Percentiles rank a stretch among this genome's conserved stretches.
Conservation (phyloP, 371 early-diverging fungal genomes). For the Haplosporangium sp. region DNA sequence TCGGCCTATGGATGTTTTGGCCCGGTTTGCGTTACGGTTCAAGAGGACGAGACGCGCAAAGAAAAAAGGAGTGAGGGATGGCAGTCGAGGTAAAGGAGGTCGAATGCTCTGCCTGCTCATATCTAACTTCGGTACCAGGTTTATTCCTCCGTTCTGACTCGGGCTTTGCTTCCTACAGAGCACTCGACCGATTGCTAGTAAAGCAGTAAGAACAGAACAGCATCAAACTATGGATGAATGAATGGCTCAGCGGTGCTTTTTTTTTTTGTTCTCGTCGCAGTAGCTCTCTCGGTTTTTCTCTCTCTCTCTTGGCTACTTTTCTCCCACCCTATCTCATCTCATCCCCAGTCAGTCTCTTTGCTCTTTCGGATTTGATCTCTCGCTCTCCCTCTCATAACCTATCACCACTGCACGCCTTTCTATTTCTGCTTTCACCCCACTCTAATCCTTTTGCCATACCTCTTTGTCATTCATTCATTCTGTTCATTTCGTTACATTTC, state of each 20-base stretch:
- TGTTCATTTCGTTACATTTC: no score
- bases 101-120: neutral
- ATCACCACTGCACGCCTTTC: neutral
- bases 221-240: no score
- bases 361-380: neutral
- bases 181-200: neutral
- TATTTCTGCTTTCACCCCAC: neutral
- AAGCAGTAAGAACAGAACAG: no score
- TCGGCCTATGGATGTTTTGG: no score
- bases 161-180: neutral
- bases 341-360: no score
- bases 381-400: neutral
- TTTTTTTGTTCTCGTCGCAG: neutral
- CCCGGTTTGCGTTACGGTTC: no score
- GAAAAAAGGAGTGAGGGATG: neutral
- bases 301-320: neutral
- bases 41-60: no score
- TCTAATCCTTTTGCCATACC: no score
- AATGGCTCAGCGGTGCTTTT: neutral
- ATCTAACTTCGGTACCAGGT: no score
- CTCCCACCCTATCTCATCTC: neutral
- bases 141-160: no score
- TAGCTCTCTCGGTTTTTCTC: neutral
- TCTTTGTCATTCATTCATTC: no score
- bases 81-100: neutral